Evolutionary conservation across 306 rosid genomes (phyloP).

Genomic region (Dryas octopetala): DNA sequence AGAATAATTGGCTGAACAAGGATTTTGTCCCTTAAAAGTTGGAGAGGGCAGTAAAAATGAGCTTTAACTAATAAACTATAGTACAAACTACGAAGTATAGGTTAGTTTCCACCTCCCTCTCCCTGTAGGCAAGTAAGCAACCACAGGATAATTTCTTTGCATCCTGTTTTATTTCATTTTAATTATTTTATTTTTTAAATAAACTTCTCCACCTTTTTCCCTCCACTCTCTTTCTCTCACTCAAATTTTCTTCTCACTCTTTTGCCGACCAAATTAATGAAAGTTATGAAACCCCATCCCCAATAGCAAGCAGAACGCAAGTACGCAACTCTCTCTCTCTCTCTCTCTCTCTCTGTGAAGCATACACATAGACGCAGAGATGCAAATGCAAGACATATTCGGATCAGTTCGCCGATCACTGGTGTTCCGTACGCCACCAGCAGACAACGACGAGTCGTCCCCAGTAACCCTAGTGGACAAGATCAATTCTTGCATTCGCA

Average conservation of each 20-base stretch:
- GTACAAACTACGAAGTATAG: too few species aligned
- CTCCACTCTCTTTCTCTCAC: conserved; percentile 41
- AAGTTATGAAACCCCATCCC: conserved; percentile 20
- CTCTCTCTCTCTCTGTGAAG: not conserved
- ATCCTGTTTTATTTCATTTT: not conserved
- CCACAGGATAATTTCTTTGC: not conserved
- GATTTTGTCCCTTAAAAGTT: too few species aligned
- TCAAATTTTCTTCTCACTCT: conserved; percentile 1
- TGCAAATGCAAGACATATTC: conserved; percentile 81
- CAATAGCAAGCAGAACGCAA: conserved; percentile 20
- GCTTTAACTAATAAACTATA: too few species aligned
- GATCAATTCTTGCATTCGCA: conserved; percentile 71
- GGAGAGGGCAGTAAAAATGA: too few species aligned
- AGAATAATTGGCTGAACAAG: too few species aligned
- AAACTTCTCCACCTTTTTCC: conserved; percentile 39
- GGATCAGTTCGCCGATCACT: conserved; percentile 98
- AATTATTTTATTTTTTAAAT: conserved; percentile 42
- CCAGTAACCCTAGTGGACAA: conserved; percentile 66
- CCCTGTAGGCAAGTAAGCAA: too few species aligned
- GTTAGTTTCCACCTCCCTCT: too few species aligned
- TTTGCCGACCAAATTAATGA: conserved; percentile 21
- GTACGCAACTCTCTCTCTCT: conserved; percentile 13
- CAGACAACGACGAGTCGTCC: conserved; percentile 55
- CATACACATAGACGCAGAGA: not conserved
- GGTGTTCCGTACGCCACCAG: conserved; percentile 70